phyloP scores from a whole-genome alignment of 176 grass and related monocot species.

The Aechmea fasciata region DNA sequence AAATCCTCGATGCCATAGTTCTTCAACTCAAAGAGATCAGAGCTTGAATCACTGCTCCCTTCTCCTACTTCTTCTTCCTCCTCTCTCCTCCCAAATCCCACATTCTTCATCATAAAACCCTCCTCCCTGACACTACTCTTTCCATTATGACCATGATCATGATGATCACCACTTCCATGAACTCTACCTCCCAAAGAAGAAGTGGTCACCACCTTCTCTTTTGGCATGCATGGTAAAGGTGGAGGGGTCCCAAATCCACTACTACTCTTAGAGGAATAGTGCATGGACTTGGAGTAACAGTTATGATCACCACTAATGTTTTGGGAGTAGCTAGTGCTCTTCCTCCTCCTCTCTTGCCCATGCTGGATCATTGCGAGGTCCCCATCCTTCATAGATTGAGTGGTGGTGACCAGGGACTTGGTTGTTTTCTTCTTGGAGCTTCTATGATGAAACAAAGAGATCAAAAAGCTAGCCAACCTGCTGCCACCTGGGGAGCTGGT shows the following conservation, averaged over 20 bases:
- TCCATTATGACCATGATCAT: not conserved
- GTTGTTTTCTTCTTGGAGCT: not conserved
- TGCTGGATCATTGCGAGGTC: not conserved
- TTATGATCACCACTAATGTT: not conserved
- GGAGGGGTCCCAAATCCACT: too few relatives aligned
- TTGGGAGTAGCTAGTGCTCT: not conserved
- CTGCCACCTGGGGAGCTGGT: not conserved
- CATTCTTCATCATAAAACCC: too few relatives aligned
- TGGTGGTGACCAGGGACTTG: not conserved
- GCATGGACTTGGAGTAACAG: too few relatives aligned
- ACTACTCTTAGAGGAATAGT: too few relatives aligned
- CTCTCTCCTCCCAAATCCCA: not conserved
- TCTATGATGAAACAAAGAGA: not conserved
- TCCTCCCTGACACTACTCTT: too few relatives aligned
- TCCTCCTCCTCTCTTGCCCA: not conserved
- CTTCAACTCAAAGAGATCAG: constrained; percentile 1
- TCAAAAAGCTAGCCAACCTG: constrained; percentile 1
- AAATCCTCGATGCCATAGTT: not conserved
- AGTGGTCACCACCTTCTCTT: too few relatives aligned
- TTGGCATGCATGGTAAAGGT: too few relatives aligned
- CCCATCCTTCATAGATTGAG: too few relatives aligned
- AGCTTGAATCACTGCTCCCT: constrained; percentile 1
- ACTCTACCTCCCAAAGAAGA: not conserved
- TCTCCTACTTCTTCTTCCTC: not conserved
- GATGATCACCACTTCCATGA: not conserved